Base-by-base conservation (phyloP, 768 basidiomycete genomes). In the Floccularia luteovirens region DNA sequence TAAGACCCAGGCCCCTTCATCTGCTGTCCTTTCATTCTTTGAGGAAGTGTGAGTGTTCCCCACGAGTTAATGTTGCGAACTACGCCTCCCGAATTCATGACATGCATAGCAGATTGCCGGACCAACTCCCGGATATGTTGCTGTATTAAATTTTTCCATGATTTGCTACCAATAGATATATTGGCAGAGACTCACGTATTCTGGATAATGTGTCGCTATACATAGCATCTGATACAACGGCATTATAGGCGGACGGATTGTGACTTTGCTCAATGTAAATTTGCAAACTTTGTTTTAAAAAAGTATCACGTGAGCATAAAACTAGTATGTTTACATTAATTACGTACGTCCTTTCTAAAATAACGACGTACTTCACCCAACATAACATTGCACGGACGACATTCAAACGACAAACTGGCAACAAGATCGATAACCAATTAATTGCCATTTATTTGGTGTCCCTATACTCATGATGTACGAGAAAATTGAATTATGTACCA, bases 211-310 rank as follows among this genome's bases (percentile, higher is more conserved):
- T 3, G 76, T 73, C 1, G 89, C 70, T 43, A 92, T 87, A 55
- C 89, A 90, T 36, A 90, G 52, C 70, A 93, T 77, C 53, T 90
- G 79, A 64, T 93, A 93, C 54, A 91, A 74, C 4, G 89, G 89
- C 90, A 93, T 93, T 53, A 54, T 56, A 31, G 49, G 48, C 20
- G 16, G 38, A 21, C 21, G n/a, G 22, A 34, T 19, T 34, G 32
- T 7, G 32, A 17, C 32, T 17, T 34, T 34, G 32, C 7, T 19
- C 8, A 17, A 34, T 7, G 7, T 7, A 19, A 34, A 17, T 17
- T 34, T 34, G 14, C 10, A 8, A 19, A 34, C 7, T 7, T 34
- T 12, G 16, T 19, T 17, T 34, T 7, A 17, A 34, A 17, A 34
- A 34, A 34, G 16, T 34, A 7, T 34, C 8, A n/a, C n/a, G n/a